These are phyloP conservation scores for Ustilago trichophora DNA, from an alignment of 1,284 basidiomycete genomes.

Conservation along the genomic window DNA sequence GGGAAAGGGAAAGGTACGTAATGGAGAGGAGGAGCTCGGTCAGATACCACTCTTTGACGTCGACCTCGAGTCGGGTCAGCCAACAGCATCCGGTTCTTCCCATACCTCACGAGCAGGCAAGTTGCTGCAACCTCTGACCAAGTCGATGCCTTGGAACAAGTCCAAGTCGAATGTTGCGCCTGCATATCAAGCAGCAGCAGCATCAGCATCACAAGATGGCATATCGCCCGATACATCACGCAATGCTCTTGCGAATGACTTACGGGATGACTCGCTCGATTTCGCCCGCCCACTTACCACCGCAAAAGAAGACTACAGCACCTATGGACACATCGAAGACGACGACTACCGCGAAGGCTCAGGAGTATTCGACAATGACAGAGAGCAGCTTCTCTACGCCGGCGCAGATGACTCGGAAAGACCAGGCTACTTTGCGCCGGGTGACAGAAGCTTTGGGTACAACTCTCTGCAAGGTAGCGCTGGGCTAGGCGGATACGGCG, in stretches of 20 bases:
- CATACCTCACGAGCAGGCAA: slow-evolving; percentile 9
- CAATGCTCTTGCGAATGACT: background rate
- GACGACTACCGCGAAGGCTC: slow-evolving; percentile 17
- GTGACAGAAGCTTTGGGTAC: slow-evolving; percentile 31
- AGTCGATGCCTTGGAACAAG: slow-evolving; percentile 23
- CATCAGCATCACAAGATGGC: background rate
- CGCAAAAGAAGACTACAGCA: slow-evolving; percentile 4
- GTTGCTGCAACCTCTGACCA: slow-evolving; percentile 16
- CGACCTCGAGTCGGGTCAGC: slow-evolving; percentile 23
- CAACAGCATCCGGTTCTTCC: background rate
- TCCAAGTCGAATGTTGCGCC: background rate
- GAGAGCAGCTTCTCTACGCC: slow-evolving; percentile 24
- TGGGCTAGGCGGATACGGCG: slow-evolving; percentile 6
- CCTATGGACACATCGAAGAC: slow-evolving; percentile 3
- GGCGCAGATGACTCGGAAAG: slow-evolving; percentile 5
- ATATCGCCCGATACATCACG: background rate
- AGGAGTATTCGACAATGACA: slow-evolving; percentile 27
- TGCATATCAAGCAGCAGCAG: background rate
- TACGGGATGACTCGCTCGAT: slow-evolving; percentile 19
- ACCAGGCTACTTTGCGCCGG: slow-evolving; percentile 26
- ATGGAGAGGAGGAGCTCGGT: background rate
- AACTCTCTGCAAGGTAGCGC: slow-evolving; percentile 5
- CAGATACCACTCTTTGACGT: slow-evolving; percentile 30
- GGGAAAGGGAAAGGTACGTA: slow-evolving; percentile 19
- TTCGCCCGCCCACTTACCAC: slow-evolving; percentile 1